phyloP scores from a whole-genome alignment of 768 basidiomycete species.

The Neoboletus subvelutipes region DNA sequence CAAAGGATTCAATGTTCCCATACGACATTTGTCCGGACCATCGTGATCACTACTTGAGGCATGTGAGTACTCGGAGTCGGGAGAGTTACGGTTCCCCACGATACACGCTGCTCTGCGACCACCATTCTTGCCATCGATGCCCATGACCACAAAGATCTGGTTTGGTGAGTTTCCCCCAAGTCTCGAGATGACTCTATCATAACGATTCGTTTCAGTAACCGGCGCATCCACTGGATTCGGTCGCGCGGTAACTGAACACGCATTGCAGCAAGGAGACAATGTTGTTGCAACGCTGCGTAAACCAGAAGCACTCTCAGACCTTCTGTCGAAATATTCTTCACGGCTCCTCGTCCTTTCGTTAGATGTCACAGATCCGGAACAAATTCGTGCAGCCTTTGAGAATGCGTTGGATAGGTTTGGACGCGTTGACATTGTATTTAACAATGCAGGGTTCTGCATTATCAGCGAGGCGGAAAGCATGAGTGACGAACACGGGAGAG shows the following conservation, averaged over 20 bases:
- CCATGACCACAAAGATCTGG: constrained; percentile 19
- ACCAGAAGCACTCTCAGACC: constrained; percentile 29
- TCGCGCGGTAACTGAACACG: constrained; percentile 33
- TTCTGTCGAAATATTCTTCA: constrained; percentile 26
- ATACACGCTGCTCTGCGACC: neutral
- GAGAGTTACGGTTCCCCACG: neutral
- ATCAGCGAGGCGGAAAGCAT: constrained; percentile 40
- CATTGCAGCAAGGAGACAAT: constrained; percentile 38
- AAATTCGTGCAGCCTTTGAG: constrained; percentile 37
- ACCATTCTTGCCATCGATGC: constrained; percentile 3
- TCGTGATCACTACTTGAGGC: neutral
- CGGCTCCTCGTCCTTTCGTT: constrained; percentile 39
- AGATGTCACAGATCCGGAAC: constrained; percentile 36
- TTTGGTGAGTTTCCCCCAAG: constrained; percentile 16
- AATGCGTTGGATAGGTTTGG: constrained; percentile 38
- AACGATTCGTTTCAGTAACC: constrained; percentile 32
- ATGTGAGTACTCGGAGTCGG: neutral
- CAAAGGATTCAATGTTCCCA: neutral
- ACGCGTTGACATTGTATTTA: constrained; percentile 45
- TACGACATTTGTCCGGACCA: neutral
- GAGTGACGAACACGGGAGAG: constrained; percentile 33
- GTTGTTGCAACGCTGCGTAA: constrained; percentile 44
- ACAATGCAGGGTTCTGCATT: constrained; percentile 39
- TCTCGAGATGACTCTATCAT: neutral
- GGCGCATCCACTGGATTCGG: constrained; percentile 43